Percentiles rank a stretch among this genome's conserved stretches.
phyloP scores from a whole-genome alignment of 177 flowering plant species.

The Vitis hybrid region DNA sequence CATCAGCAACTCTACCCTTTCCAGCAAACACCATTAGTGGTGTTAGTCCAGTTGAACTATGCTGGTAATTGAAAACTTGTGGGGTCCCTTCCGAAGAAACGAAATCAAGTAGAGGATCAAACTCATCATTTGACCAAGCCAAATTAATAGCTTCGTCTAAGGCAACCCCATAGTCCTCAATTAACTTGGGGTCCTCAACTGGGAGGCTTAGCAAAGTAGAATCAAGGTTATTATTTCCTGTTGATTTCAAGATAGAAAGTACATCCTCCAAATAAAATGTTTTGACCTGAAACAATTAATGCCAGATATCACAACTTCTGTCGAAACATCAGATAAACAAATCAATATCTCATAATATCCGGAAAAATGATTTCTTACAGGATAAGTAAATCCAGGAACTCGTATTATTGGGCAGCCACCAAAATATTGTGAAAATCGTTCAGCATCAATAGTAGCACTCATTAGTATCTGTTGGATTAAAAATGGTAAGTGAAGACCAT shows the following conservation, averaged over 20 bases:
- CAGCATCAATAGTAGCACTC: constrained; percentile 98
- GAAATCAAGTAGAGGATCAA: constrained; percentile 73
- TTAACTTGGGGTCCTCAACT: constrained; percentile 32
- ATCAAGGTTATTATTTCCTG: constrained; percentile 44
- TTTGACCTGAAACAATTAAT: constrained; percentile 62
- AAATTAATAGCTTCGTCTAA: constrained; percentile 83
- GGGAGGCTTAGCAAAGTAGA: constrained; percentile 14
- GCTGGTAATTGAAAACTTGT: constrained; percentile 67
- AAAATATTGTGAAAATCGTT: constrained; percentile 88
- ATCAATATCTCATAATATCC: background rate
- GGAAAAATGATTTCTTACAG: constrained; percentile 42
- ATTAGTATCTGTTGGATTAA: constrained; percentile 68
- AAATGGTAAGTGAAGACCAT: constrained; percentile 2
- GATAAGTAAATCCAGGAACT: constrained; percentile 97
- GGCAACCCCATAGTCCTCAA: constrained; percentile 53
- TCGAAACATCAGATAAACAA: background rate
- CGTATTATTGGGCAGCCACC: constrained; percentile 93
- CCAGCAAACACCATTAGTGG: constrained; percentile 92
- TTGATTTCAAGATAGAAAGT: constrained; percentile 58
- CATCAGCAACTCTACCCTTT: constrained; percentile 78
- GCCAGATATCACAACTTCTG: constrained; percentile 1
- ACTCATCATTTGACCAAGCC: constrained; percentile 81
- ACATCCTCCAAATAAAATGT: constrained; percentile 83
- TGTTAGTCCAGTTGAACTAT: constrained; percentile 71
- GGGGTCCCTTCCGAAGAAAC: constrained; percentile 54